Base-by-base conservation (phyloP, 306 rosid genomes). In the Erythrophleum fordii region DNA sequence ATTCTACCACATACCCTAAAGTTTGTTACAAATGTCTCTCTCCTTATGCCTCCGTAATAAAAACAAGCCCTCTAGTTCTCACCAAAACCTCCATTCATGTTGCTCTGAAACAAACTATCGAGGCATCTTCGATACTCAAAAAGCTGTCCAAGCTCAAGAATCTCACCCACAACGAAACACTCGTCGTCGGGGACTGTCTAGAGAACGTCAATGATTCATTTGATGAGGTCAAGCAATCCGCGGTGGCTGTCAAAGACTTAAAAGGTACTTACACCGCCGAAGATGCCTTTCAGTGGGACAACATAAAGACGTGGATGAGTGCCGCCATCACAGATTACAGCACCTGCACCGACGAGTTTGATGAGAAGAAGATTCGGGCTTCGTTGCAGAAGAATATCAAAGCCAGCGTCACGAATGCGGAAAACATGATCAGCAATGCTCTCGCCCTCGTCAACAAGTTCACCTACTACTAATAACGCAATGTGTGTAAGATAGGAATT, bases 261-360 rank as follows among this genome's bases (percentile, higher is more conserved):
- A 81, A 55, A 5, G 89, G 85, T 0, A 62, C 77, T 1, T 16
- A 2, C 6, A 68, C 56, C 0, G 2, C 0, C 3, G 35, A 78
- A 8, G 75, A 72, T 0, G 62, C 3, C 8, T 75, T 41, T n/a
- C 70, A 78, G 39, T 77, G 88, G 84, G 73, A 34, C 18, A 73
- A 23, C 34, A 87, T 89, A 4, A 78, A 85, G 78, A 89, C 92
- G 3, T 89, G 92, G 90, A 72, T 87, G 77, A 89, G 92, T 64
- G 80, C 89, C 7, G 87, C 89, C 44, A 66, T 87, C 23, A 89
- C 92, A 0, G 73, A 87, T 37, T 86, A 62, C 8, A 0, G 0
- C 13, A 89, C 90, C 0, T 89, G 92, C 74, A 85, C 46, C 4
- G 90, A 89, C 78, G 90, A 81, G 34, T 73, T 84, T 31, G 84